Conservation (phyloP, 179 eudicot species). For the Heliamphora ciliata region DNA sequence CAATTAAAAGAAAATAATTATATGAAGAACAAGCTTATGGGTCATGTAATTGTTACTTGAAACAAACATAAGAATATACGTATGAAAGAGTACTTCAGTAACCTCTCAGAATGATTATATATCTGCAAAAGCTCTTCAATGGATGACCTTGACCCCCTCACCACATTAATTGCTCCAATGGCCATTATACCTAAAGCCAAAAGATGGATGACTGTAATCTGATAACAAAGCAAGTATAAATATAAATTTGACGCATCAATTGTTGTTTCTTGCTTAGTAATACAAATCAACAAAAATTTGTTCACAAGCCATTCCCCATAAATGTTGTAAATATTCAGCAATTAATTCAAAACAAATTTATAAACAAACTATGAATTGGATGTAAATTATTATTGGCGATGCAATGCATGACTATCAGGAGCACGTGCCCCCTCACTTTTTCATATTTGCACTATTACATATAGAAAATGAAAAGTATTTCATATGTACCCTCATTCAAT, state of each 20-base stretch:
- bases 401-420: too few relatives aligned
- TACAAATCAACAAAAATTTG: not conserved
- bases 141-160: constrained; percentile 93
- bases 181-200: constrained; percentile 74
- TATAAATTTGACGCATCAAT: not conserved
- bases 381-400: too few relatives aligned
- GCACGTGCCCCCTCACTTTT: too few relatives aligned
- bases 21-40: not conserved
- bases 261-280: not conserved
- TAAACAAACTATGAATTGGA: too few relatives aligned
- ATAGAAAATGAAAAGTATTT: too few relatives aligned
- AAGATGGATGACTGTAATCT: not conserved
- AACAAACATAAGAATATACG: constrained; percentile 9
- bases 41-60: not conserved
- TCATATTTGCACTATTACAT: too few relatives aligned
- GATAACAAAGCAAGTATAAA: not conserved
- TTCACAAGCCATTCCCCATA: too few relatives aligned
- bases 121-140: constrained; percentile 80
- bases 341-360: too few relatives aligned
- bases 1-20: not conserved
- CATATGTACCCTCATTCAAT: too few relatives aligned
- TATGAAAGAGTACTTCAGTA: constrained; percentile 17
- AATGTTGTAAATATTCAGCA: too few relatives aligned
- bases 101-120: constrained; percentile 96
- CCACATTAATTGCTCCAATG: constrained; percentile 92